Evolutionary conservation across 768 basidiomycete genomes (phyloP), one percentile per base, ranked within the genome.

Genomic region (Suillus tomentosus): DNA sequence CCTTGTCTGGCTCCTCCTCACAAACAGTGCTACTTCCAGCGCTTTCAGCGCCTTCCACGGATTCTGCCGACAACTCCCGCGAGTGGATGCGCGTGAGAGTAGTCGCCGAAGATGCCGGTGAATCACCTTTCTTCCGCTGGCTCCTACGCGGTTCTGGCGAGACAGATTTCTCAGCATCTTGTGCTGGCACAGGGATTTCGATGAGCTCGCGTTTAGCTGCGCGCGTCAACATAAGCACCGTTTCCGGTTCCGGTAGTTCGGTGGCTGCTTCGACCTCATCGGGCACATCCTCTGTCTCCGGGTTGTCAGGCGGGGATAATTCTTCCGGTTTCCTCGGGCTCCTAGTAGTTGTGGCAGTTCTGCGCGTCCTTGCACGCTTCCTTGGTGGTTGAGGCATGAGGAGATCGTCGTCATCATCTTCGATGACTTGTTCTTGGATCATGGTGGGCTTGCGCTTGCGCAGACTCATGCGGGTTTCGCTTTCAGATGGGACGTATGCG

Each of bases 1-100:
- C 60, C 10, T 55, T 71, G 17, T 69, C 74, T 57, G 74, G 75
- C 5, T 67, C 74, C 40, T 67, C 75, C 50, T 76, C 40, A 60
- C 74, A 76, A 14, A 75, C 74, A 14, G 76, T 76, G 6, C 76
- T 75, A 61, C 74, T 75, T 9, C 76, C 77, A 15, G 71, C 74
- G 3, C 74, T 77, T 59, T 72, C 72, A 2, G 57, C 67, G 11
- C 66, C 73, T 19, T 67, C 73, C 53, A 73, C 43, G 40, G 73
- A 73, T 59, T 73, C 75, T 62, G 74, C 64, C 14, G 66, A 67
- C 62, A 69, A 64, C 47, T 67, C 66, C 2, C 74, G 70, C 37
- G 73, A 75, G 0, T 69, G 56, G 0, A 73, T 74, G 8, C 59
- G 74, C 3, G 74, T 76, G 50, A 76, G 70, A 7, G 74, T 75